Evolutionary conservation across 23 red algal species (phyloP).

Genomic region (Gracilaria caudata): DNA sequence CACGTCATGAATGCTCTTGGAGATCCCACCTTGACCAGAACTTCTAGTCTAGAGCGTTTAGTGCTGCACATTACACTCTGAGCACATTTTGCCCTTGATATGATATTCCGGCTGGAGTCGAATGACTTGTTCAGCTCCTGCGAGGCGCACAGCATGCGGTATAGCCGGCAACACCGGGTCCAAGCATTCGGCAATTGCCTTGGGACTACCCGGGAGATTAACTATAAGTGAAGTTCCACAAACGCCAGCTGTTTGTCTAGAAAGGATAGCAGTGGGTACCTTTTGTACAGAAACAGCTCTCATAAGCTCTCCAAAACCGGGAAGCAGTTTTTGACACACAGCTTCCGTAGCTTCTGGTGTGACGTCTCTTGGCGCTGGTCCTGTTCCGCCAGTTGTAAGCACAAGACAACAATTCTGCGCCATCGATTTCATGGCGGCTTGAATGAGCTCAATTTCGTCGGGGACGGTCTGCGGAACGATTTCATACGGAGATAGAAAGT

Average conservation of each 20-base stretch:
- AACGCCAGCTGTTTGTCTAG: slow-evolving; percentile 69
- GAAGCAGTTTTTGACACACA: slow-evolving; percentile 81
- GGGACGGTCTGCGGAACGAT: slow-evolving; percentile 55
- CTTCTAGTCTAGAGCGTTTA: neutral
- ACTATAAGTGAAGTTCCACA: slow-evolving; percentile 63
- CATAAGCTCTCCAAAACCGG: slow-evolving; percentile 88
- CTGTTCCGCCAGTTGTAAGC: slow-evolving; percentile 86
- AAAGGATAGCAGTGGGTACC: slow-evolving; percentile 80
- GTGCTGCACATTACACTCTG: slow-evolving; percentile 40
- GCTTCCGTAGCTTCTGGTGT: slow-evolving; percentile 87
- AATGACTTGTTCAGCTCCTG: slow-evolving; percentile 29
- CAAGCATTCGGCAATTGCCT: slow-evolving; percentile 80
- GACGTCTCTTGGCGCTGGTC: slow-evolving; percentile 77
- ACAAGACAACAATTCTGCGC: slow-evolving; percentile 59
- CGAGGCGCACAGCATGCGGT: slow-evolving; percentile 63
- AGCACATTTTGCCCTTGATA: slow-evolving; percentile 47
- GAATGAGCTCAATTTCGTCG: slow-evolving; percentile 65
- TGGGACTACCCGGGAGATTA: slow-evolving; percentile 76
- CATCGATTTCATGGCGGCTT: slow-evolving; percentile 45
- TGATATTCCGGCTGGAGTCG: slow-evolving; percentile 33
- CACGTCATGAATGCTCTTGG: no score
- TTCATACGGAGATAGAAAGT: slow-evolving; percentile 56
- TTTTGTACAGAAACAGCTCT: slow-evolving; percentile 58
- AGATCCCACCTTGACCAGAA: no score
- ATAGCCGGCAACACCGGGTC: slow-evolving; percentile 70